phyloP scores from a whole-genome alignment of 306 rosid species.

The Mimosa pudica region DNA sequence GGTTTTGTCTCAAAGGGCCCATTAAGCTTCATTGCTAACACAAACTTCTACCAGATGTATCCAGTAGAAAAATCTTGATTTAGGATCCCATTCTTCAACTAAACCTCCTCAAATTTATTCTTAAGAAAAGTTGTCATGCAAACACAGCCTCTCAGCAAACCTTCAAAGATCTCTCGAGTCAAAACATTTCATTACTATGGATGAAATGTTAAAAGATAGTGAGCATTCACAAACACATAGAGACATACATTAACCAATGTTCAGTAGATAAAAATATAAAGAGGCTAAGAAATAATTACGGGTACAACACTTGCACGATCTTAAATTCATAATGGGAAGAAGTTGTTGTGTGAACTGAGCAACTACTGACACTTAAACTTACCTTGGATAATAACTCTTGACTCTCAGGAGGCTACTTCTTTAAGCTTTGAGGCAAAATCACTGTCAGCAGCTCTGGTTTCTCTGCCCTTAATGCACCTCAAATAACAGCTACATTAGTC shows the following conservation, averaged over 20 bases:
- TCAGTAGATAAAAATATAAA: background rate
- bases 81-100: conserved; percentile 3
- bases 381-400: conserved; percentile 95
- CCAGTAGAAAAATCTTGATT: background rate
- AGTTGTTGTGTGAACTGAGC: background rate
- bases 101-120: conserved; percentile 11
- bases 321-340: conserved; percentile 7
- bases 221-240: background rate
- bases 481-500: conserved; percentile 97
- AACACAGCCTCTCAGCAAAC: background rate
- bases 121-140: background rate
- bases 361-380: conserved; percentile 39
- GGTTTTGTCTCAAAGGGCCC: too few species aligned
- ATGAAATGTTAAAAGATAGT: background rate
- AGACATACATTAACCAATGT: background rate
- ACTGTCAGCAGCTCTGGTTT: conserved; percentile 97
- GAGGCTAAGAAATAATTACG: background rate
- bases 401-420: conserved; percentile 97
- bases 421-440: conserved; percentile 95
- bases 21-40: background rate
- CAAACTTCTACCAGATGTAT: background rate
- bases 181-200: background rate
- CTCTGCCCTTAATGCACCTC: conserved; percentile 99
- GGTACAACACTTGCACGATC: background rate
- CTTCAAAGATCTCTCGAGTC: background rate